phyloP scores from a whole-genome alignment of 495 filamentous ascomycete genomes.

The Thozetella sp. region DNA sequence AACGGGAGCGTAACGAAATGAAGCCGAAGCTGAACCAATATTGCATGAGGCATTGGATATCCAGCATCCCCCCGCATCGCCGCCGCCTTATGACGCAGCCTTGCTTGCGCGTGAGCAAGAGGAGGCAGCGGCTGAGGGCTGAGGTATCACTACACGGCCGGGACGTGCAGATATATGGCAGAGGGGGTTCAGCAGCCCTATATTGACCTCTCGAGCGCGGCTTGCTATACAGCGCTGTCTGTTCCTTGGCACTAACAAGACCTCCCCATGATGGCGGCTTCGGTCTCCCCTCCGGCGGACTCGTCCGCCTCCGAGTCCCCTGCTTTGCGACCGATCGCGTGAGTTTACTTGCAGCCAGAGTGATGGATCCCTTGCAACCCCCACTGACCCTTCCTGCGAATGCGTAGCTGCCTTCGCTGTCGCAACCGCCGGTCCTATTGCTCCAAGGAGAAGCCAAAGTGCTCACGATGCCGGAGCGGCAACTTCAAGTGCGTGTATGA shows the following conservation, averaged over 20 bases:
- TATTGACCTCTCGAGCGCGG: too few relatives aligned
- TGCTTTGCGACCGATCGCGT: slow-evolving; percentile 6
- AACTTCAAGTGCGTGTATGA: slow-evolving; percentile 17
- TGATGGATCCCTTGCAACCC: neutral
- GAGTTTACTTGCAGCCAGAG: neutral
- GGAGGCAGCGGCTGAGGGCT: too few relatives aligned
- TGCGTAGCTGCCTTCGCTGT: slow-evolving; percentile 19
- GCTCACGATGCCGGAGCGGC: slow-evolving; percentile 15
- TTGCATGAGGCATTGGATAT: neutral
- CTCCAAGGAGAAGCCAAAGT: slow-evolving; percentile 20
- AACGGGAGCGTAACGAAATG: too few relatives aligned
- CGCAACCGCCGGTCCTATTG: slow-evolving; percentile 18
- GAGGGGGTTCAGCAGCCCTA: too few relatives aligned
- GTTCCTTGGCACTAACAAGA: too few relatives aligned
- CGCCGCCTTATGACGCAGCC: too few relatives aligned
- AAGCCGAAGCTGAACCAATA: neutral
- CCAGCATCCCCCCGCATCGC: too few relatives aligned
- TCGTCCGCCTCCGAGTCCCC: neutral
- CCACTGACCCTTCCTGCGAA: neutral
- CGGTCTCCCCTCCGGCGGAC: neutral
- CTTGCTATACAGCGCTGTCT: too few relatives aligned
- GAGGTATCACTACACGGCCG: too few relatives aligned
- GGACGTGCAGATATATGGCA: neutral
- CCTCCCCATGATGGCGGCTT: too few relatives aligned
- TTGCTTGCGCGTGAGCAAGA: too few relatives aligned